Conservation (phyloP, 2,329 filamentous ascomycete genomes). For the Colletotrichum sp. region DNA sequence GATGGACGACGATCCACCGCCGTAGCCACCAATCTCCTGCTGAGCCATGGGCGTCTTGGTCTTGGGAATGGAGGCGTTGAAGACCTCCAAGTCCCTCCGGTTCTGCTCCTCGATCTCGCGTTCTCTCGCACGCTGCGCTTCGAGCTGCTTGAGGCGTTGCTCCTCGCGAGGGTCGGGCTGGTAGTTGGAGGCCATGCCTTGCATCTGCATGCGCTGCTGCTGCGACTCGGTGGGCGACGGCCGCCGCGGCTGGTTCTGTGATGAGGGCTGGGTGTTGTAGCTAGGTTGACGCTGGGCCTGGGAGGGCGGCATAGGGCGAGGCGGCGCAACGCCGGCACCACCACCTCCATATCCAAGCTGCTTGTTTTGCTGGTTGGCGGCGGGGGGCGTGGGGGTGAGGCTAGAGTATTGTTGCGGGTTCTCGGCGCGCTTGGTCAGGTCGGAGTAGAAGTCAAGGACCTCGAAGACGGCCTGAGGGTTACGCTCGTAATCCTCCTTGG, state of each 20-base stretch:
- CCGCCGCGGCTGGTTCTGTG: slow-evolving; percentile 44
- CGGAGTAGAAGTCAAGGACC: slow-evolving; percentile 84
- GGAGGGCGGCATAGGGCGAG: slow-evolving; percentile 65
- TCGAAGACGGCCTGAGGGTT: slow-evolving; percentile 88
- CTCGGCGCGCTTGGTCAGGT: slow-evolving; percentile 77
- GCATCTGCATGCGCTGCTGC: slow-evolving; percentile 64
- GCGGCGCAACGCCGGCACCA: slow-evolving; percentile 68
- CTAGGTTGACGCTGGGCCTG: slow-evolving; percentile 47
- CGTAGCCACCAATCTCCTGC: slow-evolving; percentile 83
- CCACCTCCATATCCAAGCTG: slow-evolving; percentile 65
- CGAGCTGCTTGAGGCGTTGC: slow-evolving; percentile 66
- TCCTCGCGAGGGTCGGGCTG: slow-evolving; percentile 59
- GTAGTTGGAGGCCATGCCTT: slow-evolving; percentile 60
- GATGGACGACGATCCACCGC: slow-evolving; percentile 51
- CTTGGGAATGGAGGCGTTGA: slow-evolving; percentile 89
- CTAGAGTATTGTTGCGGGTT: slow-evolving; percentile 73
- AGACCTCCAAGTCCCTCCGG: slow-evolving; percentile 81
- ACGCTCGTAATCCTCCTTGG: slow-evolving; percentile 97
- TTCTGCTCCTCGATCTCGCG: slow-evolving; percentile 68
- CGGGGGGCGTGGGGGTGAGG: slow-evolving; percentile 70
- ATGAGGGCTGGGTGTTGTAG: slow-evolving; percentile 42
- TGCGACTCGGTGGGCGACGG: slow-evolving; percentile 50
- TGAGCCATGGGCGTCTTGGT: slow-evolving; percentile 81
- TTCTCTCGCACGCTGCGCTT: slow-evolving; percentile 60
- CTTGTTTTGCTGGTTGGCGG: slow-evolving; percentile 62